phyloP scores from a whole-genome alignment of 495 filamentous ascomycete species.

The Lasiosphaeria ovina region DNA sequence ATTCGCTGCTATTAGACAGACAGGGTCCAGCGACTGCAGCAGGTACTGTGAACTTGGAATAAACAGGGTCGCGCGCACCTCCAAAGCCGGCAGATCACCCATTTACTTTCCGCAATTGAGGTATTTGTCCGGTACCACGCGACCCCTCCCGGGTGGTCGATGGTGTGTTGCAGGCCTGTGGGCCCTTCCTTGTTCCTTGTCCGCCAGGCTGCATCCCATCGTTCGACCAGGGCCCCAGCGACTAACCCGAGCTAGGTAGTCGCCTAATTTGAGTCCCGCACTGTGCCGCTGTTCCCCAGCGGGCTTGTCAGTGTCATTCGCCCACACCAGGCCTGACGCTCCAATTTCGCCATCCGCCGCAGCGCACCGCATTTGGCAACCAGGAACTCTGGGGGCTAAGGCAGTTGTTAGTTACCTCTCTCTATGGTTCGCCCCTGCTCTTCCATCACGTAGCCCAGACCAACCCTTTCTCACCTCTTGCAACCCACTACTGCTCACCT shows the following conservation, averaged over 20 bases:
- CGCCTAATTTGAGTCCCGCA: constrained; percentile 14
- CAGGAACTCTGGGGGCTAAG: constrained; percentile 7
- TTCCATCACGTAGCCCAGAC: neutral
- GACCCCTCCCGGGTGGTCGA: constrained; percentile 8
- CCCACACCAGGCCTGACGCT: constrained; percentile 13
- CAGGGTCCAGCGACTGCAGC: constrained; percentile 14
- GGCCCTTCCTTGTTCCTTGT: constrained; percentile 18
- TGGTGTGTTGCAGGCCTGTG: constrained; percentile 23
- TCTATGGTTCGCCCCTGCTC: constrained; percentile 1
- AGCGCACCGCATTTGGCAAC: constrained; percentile 17
- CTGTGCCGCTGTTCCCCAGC: constrained; percentile 14
- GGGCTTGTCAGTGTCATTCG: constrained; percentile 4
- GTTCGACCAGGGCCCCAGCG: constrained; percentile 15
- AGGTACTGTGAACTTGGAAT: constrained; percentile 16
- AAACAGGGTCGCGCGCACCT: constrained; percentile 9
- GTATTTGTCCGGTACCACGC: constrained; percentile 26
- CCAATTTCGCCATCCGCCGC: constrained; percentile 25
- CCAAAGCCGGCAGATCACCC: constrained; percentile 20
- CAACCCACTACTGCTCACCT: constrained; percentile 10
- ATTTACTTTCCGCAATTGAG: constrained; percentile 22
- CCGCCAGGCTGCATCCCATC: constrained; percentile 15
- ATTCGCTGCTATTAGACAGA: constrained; percentile 15
- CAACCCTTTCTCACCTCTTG: neutral
- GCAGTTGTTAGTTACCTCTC: constrained; percentile 6
- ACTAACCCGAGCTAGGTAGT: constrained; percentile 3